Percentiles rank a stretch among this genome's conserved stretches.
Evolutionary conservation across 2,329 filamentous ascomycete species (phyloP).

Genomic region (Fusarium cyanostomum): DNA sequence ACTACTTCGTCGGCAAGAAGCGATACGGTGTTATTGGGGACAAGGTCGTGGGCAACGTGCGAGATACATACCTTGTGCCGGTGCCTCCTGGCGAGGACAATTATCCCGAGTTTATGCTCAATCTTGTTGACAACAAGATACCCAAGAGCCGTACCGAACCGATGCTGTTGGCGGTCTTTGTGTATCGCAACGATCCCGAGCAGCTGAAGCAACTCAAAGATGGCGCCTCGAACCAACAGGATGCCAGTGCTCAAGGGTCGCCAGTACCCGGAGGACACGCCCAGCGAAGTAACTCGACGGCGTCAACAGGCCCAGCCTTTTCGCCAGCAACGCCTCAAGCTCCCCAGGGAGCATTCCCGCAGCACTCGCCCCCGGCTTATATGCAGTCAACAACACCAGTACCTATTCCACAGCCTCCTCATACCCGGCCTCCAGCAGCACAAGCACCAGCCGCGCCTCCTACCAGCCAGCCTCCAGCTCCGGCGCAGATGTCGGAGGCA

Average conservation of each 20-base stretch:
- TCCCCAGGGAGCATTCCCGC: conserved; percentile 47
- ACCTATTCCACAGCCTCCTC: conserved; percentile 49
- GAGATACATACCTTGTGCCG: conserved; percentile 91
- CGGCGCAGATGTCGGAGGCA: conserved; percentile 45
- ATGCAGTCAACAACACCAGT: conserved; percentile 49
- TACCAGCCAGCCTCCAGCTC: conserved; percentile 29
- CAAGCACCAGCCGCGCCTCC: conserved; percentile 19
- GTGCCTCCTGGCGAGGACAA: conserved; percentile 75
- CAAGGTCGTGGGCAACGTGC: conserved; percentile 76
- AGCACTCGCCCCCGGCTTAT: conserved; percentile 46
- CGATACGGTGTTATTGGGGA: conserved; percentile 90
- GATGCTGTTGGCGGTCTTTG: conserved; percentile 84
- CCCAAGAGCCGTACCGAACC: conserved; percentile 77
- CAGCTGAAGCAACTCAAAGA: conserved; percentile 46
- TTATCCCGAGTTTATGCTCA: conserved; percentile 86
- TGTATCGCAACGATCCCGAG: conserved; percentile 73
- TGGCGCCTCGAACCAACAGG: conserved; percentile 12
- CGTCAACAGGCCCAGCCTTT: conserved; percentile 57
- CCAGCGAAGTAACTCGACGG: conserved; percentile 58
- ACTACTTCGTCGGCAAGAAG: conserved; percentile 85
- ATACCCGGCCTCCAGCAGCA: conserved; percentile 27
- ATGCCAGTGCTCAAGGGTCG: conserved; percentile 37
- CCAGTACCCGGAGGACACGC: conserved; percentile 49
- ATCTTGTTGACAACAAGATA: conserved; percentile 85
- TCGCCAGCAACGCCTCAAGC: conserved; percentile 61